Conservation (phyloP, 2,329 filamentous ascomycete species). For the Monosporascus sp. region DNA sequence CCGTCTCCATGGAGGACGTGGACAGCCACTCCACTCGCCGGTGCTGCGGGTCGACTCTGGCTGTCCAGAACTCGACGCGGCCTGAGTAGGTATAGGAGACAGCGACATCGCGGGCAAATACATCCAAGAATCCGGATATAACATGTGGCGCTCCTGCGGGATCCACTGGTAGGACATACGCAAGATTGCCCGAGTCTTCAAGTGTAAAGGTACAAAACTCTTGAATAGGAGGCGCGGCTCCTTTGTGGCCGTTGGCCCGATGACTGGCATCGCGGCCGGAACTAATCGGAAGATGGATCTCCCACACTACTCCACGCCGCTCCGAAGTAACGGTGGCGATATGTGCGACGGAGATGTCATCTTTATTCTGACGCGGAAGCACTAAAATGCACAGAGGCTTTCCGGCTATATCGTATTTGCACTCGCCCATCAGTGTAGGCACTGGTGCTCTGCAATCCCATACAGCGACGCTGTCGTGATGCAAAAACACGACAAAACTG, state of each 20-base stretch:
- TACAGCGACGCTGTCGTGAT: slow-evolving; percentile 62
- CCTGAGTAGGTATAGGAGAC: slow-evolving; percentile 77
- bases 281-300: slow-evolving; percentile 54
- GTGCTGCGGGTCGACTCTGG: slow-evolving; percentile 58
- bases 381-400: slow-evolving; percentile 76
- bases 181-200: slow-evolving; percentile 50
- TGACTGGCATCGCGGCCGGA: slow-evolving; percentile 20
- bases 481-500: slow-evolving; percentile 74
- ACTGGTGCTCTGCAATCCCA: slow-evolving; percentile 68
- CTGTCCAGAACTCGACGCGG: slow-evolving; percentile 78
- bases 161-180: slow-evolving; percentile 74
- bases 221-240: slow-evolving; percentile 37
- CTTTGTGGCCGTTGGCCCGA: slow-evolving; percentile 25
- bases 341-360: slow-evolving; percentile 55
- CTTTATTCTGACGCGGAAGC: slow-evolving; percentile 57
- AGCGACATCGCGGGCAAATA: slow-evolving; percentile 80
- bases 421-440: slow-evolving; percentile 54
- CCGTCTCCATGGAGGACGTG: slow-evolving; percentile 77
- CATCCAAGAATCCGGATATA: slow-evolving; percentile 74
- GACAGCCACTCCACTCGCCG: slow-evolving; percentile 71
- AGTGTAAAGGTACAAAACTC: slow-evolving; percentile 71
- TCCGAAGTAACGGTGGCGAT: slow-evolving; percentile 79
- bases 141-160: slow-evolving; percentile 70
- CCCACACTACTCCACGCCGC: slow-evolving; percentile 76
- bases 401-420: slow-evolving; percentile 54